A percentile compares a stretch with the other conserved stretches of the same genome.
phyloP scores from a whole-genome alignment of 306 rosid genomes.

The Cucurbita pepo region DNA sequence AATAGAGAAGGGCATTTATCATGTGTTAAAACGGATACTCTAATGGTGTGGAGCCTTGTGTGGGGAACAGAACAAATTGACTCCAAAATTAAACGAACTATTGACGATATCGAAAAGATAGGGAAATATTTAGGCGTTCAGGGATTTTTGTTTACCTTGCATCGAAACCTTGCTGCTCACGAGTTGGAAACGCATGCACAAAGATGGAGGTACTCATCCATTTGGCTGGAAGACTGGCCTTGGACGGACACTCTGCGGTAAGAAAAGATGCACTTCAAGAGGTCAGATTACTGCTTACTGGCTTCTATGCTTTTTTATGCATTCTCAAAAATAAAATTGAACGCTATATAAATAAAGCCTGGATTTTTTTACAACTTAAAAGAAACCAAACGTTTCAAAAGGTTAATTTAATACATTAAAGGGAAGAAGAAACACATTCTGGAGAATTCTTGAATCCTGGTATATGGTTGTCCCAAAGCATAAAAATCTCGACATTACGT shows the following conservation, averaged over 20 bases:
- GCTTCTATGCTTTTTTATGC: background rate
- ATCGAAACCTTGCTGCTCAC: background rate
- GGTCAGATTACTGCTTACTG: background rate
- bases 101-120: background rate
- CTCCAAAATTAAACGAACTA: background rate
- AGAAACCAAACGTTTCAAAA: background rate
- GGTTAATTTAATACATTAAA: background rate
- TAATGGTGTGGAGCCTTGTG: background rate
- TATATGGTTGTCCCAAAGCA: background rate
- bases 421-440: background rate
- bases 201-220: background rate
- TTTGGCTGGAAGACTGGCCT: background rate
- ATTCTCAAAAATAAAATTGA: background rate
- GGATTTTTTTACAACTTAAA: background rate
- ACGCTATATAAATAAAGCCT: background rate
- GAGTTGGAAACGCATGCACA: background rate
- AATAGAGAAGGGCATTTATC: too few species aligned
- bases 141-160: background rate
- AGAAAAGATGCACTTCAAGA: background rate
- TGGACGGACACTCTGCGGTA: background rate
- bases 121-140: background rate
- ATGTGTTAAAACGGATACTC: background rate
- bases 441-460: background rate
- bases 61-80: background rate
- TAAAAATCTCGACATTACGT: background rate